Conservation (phyloP, 495 filamentous ascomycete species). For the Parachaetomium inaequale region DNA sequence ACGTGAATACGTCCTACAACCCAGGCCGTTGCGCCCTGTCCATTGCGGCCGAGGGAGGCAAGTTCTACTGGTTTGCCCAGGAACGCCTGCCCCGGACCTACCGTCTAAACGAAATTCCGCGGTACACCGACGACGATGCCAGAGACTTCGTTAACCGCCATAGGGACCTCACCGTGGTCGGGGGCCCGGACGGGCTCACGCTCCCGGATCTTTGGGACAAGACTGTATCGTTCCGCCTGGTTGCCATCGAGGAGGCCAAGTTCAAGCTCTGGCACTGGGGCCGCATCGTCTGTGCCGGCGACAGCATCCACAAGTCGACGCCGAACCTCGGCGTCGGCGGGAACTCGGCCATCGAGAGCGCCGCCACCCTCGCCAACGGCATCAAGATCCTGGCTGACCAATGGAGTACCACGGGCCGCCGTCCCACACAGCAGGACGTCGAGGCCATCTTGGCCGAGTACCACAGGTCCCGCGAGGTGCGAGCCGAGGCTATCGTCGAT, state of each 20-base stretch:
- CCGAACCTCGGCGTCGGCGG: constrained; percentile 33
- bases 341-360: constrained; percentile 27
- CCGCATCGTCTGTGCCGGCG: constrained; percentile 49
- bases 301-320: constrained; percentile 49
- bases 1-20: constrained; percentile 24
- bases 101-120: constrained; percentile 16
- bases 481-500: constrained; percentile 8
- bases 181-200: constrained; percentile 16
- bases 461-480: constrained; percentile 8
- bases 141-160: constrained; percentile 31
- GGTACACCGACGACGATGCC: constrained; percentile 37
- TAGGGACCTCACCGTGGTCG: constrained; percentile 28
- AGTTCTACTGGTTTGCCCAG: constrained; percentile 40
- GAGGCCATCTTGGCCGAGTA: constrained; percentile 8
- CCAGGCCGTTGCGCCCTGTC: constrained; percentile 24
- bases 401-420: neutral
- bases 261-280: constrained; percentile 44
- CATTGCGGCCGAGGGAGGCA: constrained; percentile 25
- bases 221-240: constrained; percentile 17
- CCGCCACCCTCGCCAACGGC: constrained; percentile 20
- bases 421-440: neutral
- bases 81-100: constrained; percentile 14
- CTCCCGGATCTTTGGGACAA: constrained; percentile 35
- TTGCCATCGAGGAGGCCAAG: constrained; percentile 41
- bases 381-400: constrained; percentile 16